phyloP scores from a whole-genome alignment of 305 asterid genomes.

The Caryopteris hybrid region DNA sequence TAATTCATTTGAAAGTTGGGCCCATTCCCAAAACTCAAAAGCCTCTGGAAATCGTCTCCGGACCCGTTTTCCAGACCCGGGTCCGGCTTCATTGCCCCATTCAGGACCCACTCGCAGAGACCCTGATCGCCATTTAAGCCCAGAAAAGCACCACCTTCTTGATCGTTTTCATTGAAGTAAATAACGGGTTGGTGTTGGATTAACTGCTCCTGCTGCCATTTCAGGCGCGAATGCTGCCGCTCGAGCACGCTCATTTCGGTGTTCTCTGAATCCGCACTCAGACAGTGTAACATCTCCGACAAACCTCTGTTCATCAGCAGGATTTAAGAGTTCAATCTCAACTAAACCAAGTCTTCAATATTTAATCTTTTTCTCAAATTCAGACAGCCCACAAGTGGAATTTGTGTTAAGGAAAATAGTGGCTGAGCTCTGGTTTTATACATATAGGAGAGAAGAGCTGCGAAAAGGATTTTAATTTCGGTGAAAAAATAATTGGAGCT shows the following conservation, averaged over 20 bases:
- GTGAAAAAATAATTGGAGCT: too few species aligned
- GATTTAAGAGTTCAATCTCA: not conserved
- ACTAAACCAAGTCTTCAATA: too few species aligned
- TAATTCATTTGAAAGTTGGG: constrained; percentile 31
- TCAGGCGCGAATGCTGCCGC: constrained; percentile 40
- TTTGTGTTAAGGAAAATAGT: constrained; percentile 13
- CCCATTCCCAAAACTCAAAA: constrained; percentile 24
- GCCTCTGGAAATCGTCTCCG: constrained; percentile 17
- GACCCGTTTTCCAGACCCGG: constrained; percentile 32
- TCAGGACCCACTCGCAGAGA: constrained; percentile 29
- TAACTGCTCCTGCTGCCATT: constrained; percentile 44
- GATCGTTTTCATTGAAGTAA: constrained; percentile 29
- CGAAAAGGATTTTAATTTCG: too few species aligned
- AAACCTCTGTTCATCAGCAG: constrained; percentile 30
- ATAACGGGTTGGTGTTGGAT: constrained; percentile 20
- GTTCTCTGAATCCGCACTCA: constrained; percentile 20
- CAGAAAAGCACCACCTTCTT: constrained; percentile 17
- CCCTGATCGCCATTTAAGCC: constrained; percentile 32
- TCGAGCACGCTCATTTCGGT: constrained; percentile 44
- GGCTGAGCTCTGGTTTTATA: constrained; percentile 23
- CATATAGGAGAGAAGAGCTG: too few species aligned
- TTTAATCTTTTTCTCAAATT: not conserved
- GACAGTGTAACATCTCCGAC: constrained; percentile 43
- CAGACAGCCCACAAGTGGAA: not conserved
- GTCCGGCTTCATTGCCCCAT: constrained; percentile 48